Base-by-base conservation (phyloP, 768 basidiomycete species). In the Termitomyces sp. region DNA sequence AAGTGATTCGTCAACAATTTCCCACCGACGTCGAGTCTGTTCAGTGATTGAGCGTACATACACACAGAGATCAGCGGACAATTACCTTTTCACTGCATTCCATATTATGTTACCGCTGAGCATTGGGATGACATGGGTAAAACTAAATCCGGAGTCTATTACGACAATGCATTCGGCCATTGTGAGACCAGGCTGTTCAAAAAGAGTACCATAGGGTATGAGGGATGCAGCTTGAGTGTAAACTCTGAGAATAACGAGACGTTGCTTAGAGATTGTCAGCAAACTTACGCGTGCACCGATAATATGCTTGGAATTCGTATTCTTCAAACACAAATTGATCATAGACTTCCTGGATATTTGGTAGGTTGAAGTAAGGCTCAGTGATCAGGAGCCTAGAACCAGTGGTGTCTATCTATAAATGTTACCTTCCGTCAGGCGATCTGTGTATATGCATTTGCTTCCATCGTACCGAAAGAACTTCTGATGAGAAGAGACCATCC, bases 241-340 rank as follows among this genome's bases (percentile, higher is more conserved):
- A 56, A 59, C 65, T 54, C 20, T 43, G 40, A 44, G 35, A 40
- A 54, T 57, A 56, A 22, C 47, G 33, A 52, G 28, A 22, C 35
- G 22, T 52, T 26, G 18, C 52, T 57, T 42, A 35, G 18, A 57
- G 44, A 55, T 53, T 54, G 14, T 45, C 18, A 48, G 38, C 24
- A 44, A 24, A 77, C 90, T 68, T 72, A 96, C 95, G 88, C 54
- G 92, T 84, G 66, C 85, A 86, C 30, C 94, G 82, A 66, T 83
- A 78, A 69, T 91, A 94, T 48, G 90, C 85, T 48, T 80, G 77
- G 68, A 96, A 97, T 65, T 95, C 94, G 74, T 94, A 98, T 73
- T 98, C 94, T 69, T 98, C 95, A 65, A 97, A 98, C 2, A 96
- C 79, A 68, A 98, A 90, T 71, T 98, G 93, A 69, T 98, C 95